These are phyloP conservation scores for Beta vulgaris DNA, from an alignment of 148 eudicot genomes.

Conservation along the genomic window DNA sequence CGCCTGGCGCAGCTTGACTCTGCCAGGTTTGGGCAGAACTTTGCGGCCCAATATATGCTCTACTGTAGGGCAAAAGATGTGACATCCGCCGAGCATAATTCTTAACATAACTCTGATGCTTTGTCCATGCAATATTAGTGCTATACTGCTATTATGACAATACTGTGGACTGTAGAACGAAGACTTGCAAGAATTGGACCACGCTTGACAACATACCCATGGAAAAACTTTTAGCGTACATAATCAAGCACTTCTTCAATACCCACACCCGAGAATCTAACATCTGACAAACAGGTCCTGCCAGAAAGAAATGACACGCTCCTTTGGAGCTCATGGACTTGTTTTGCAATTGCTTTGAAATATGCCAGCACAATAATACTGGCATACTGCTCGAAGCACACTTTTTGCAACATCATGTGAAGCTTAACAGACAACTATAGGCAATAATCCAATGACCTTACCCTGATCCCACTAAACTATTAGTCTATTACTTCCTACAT, in stretches of 20 bases:
- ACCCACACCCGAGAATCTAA: neutral
- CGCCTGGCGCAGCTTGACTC: too few species aligned
- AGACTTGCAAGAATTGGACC: neutral
- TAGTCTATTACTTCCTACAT: neutral
- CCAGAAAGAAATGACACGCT: neutral
- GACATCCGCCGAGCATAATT: neutral
- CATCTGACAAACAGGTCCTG: neutral
- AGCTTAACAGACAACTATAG: neutral
- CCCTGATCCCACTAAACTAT: neutral
- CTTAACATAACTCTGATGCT: neutral
- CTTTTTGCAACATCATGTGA: neutral
- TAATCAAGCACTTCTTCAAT: neutral
- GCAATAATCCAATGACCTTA: neutral
- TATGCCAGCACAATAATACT: neutral
- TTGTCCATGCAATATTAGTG: neutral
- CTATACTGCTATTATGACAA: neutral
- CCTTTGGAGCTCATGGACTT: neutral
- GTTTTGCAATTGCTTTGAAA: neutral
- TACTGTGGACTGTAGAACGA: neutral
- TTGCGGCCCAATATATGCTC: too few species aligned
- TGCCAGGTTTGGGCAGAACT: too few species aligned
- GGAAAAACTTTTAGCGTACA: neutral
- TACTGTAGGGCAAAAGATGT: neutral
- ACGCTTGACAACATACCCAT: slow-evolving; percentile 2
- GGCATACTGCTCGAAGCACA: neutral